Conservation (phyloP, 768 basidiomycete genomes). For the Pilatotrama ljubarskyi region DNA sequence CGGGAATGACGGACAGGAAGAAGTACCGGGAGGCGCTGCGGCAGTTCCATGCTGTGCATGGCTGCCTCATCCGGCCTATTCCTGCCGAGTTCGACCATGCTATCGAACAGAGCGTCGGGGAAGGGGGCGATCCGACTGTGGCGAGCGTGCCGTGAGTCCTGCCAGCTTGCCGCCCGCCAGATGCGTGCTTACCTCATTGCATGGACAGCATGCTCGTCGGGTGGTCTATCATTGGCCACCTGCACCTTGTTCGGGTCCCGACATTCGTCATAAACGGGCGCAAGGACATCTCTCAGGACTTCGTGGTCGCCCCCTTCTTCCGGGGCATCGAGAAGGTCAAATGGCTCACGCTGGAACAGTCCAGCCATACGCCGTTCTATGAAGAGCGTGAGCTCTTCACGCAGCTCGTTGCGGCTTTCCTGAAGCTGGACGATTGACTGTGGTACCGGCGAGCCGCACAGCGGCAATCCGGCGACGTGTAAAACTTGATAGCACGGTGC, state of each 20-base stretch:
- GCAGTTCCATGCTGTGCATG: slow-evolving; percentile 42
- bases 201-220: slow-evolving; percentile 22
- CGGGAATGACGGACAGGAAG: slow-evolving; percentile 39
- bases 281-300: slow-evolving; percentile 33
- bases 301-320: slow-evolving; percentile 29
- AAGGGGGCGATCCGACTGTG: slow-evolving; percentile 49
- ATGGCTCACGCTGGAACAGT: slow-evolving; percentile 33
- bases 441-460: too few species aligned
- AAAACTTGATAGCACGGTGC: too few species aligned
- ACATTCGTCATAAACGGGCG: slow-evolving; percentile 34
- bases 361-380: slow-evolving; percentile 32
- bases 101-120: slow-evolving; percentile 31
- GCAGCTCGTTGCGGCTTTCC: slow-evolving; percentile 28
- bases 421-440: slow-evolving; percentile 5
- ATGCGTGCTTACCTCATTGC: not conserved
- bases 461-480: too few species aligned
- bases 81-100: slow-evolving; percentile 39
- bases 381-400: slow-evolving; percentile 33
- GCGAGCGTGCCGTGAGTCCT: slow-evolving; percentile 24
- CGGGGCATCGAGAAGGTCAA: slow-evolving; percentile 29
- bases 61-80: slow-evolving; percentile 45
- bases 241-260: slow-evolving; percentile 28
- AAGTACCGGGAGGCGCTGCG: slow-evolving; percentile 44
- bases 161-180: too few species aligned
- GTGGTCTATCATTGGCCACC: slow-evolving; percentile 30